phyloP scores from a whole-genome alignment of 1,139 yeast species.

The Wickerhamomyces sp. region DNA sequence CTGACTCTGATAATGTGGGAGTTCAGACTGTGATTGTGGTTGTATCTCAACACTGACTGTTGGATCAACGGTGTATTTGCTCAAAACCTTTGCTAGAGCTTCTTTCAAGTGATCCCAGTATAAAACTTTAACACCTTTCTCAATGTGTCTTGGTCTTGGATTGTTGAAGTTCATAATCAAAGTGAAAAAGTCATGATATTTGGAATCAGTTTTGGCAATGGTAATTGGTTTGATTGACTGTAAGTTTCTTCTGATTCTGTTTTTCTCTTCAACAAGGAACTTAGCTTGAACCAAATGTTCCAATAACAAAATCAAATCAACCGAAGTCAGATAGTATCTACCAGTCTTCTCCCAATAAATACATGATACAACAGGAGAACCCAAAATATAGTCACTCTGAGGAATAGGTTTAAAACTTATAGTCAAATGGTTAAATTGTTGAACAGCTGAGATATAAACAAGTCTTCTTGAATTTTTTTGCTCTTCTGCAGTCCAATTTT shows the following conservation, averaged over 20 bases:
- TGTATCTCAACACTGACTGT: background rate
- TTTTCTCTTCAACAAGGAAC: constrained; percentile 65
- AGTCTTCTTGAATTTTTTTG: constrained; percentile 30
- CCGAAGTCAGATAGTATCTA: constrained; percentile 56
- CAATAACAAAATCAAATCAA: constrained; percentile 54
- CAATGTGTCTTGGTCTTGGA: constrained; percentile 70
- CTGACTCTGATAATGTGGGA: too few species aligned
- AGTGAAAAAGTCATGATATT: constrained; percentile 45
- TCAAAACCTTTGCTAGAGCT: constrained; percentile 57
- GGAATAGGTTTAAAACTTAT: constrained; percentile 18
- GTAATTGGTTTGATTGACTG: constrained; percentile 64
- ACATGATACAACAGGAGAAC: constrained; percentile 43
- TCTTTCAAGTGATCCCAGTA: constrained; percentile 50
- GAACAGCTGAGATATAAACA: constrained; percentile 32
- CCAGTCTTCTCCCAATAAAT: constrained; percentile 50
- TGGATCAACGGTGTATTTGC: constrained; percentile 41
- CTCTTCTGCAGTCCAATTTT: constrained; percentile 35
- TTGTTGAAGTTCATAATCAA: constrained; percentile 59
- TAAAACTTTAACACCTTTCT: constrained; percentile 68
- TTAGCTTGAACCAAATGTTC: constrained; percentile 49
- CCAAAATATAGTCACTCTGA: constrained; percentile 19
- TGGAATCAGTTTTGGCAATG: constrained; percentile 33
- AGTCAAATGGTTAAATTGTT: constrained; percentile 17
- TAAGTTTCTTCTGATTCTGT: constrained; percentile 62
- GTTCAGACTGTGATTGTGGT: too few species aligned